Percentiles rank a stretch among this genome's conserved stretches.
Conservation (phyloP, 169 alveolate genomes). For the Cryptosporidium muris region DNA sequence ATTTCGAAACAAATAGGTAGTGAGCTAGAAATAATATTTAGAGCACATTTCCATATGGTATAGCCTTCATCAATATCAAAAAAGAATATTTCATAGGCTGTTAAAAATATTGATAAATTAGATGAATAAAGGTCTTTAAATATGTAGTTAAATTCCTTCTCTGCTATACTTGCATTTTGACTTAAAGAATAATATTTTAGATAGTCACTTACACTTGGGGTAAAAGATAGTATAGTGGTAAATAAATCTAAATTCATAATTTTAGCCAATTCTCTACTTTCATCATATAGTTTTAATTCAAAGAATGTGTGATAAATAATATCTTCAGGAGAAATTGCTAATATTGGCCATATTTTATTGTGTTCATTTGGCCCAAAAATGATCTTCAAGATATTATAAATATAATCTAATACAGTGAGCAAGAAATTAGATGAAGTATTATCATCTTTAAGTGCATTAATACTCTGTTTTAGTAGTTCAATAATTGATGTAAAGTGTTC, state of each 20-base stretch:
- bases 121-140: background rate
- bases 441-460: slow-evolving; percentile 7
- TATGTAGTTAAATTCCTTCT: slow-evolving; percentile 5
- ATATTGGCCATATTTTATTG: slow-evolving; percentile 4
- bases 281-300: background rate
- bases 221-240: background rate
- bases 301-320: slow-evolving; percentile 46
- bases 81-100: no score
- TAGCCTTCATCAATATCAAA: no score
- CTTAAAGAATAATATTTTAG: background rate
- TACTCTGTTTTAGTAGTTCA: slow-evolving; percentile 24
- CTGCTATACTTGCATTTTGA: background rate
- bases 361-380: slow-evolving; percentile 4
- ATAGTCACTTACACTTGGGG: no score
- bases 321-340: slow-evolving; percentile 46
- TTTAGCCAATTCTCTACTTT: slow-evolving; percentile 7
- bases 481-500: slow-evolving; percentile 5
- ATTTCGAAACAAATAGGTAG: no score
- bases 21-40: no score
- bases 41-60: no score
- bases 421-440: slow-evolving; percentile 1
- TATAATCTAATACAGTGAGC: slow-evolving; percentile 31
- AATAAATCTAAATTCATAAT: slow-evolving; percentile 20
- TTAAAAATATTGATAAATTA: background rate
- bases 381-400: slow-evolving; percentile 1